A percentile compares a stretch with the other conserved stretches of the same genome.
Conservation (phyloP, 805 yeast genomes). For the Metschnikowia orientalis region DNA sequence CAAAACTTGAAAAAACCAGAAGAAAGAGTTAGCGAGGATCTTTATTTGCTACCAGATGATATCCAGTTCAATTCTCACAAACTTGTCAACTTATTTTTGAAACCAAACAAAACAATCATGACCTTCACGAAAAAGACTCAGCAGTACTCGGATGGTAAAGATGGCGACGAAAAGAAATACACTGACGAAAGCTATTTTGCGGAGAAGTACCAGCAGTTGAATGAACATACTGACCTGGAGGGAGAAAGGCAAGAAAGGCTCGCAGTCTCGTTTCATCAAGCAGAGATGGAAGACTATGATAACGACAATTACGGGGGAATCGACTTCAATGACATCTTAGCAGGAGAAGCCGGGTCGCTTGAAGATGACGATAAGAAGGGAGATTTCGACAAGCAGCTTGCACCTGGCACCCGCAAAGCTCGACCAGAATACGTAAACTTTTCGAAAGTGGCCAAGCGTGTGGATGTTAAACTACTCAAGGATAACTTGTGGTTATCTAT, state of each 20-base stretch:
- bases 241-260: constrained; percentile 32
- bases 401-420: constrained; percentile 22
- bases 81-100: constrained; percentile 62
- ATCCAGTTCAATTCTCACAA: constrained; percentile 64
- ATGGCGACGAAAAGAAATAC: constrained; percentile 22
- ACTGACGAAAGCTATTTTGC: constrained; percentile 77
- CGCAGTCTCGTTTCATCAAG: constrained; percentile 37
- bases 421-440: constrained; percentile 47
- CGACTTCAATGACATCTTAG: constrained; percentile 43
- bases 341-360: constrained; percentile 19
- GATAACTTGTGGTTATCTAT: constrained; percentile 69
- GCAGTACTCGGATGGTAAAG: constrained; percentile 3
- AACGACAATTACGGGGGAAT: constrained; percentile 36
- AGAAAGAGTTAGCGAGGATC: constrained; percentile 23
- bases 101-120: constrained; percentile 50
- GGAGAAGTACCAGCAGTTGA: constrained; percentile 43
- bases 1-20: constrained; percentile 28
- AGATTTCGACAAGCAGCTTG: constrained; percentile 16
- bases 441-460: constrained; percentile 72
- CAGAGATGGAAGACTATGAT: constrained; percentile 38
- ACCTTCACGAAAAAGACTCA: constrained; percentile 14
- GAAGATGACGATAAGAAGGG: constrained; percentile 14
- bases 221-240: constrained; percentile 26
- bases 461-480: constrained; percentile 69
- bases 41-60: constrained; percentile 66